Conservation (phyloP, 208 protist species). For the Entamoeba invadens region DNA sequence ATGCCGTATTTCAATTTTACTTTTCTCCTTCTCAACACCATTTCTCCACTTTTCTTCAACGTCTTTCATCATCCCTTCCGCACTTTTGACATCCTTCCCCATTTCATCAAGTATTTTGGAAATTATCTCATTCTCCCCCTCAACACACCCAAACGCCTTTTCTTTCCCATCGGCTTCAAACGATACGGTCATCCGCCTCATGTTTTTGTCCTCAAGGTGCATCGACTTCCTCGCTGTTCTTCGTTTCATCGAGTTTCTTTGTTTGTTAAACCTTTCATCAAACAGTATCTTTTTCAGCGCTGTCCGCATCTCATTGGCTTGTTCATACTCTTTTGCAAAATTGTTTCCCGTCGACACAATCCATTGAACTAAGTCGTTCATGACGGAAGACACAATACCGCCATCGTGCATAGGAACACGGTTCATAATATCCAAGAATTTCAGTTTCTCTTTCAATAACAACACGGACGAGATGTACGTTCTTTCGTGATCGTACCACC, state of each 20-base stretch:
- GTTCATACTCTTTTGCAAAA: neutral
- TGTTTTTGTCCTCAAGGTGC: neutral
- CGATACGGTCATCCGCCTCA: neutral
- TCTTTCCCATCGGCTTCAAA: neutral
- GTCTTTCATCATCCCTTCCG: neutral
- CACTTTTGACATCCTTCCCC: neutral
- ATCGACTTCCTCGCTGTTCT: neutral
- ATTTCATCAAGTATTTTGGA: neutral
- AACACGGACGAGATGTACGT: neutral
- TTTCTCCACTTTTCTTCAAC: neutral
- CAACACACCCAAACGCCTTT: neutral
- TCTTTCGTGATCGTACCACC: neutral
- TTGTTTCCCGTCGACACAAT: neutral
- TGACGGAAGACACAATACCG: neutral
- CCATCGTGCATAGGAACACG: neutral
- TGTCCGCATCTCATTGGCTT: neutral
- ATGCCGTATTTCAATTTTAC: neutral
- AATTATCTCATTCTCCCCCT: neutral
- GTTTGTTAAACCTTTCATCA: neutral
- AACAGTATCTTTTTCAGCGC: neutral
- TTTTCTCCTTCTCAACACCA: neutral
- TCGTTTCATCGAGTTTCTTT: neutral
- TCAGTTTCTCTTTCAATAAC: neutral
- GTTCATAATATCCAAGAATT: neutral
- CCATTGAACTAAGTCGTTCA: neutral